Evolutionary conservation across 164 flowering plant species (phyloP).

Genomic region (Euptelea pleiosperma): DNA sequence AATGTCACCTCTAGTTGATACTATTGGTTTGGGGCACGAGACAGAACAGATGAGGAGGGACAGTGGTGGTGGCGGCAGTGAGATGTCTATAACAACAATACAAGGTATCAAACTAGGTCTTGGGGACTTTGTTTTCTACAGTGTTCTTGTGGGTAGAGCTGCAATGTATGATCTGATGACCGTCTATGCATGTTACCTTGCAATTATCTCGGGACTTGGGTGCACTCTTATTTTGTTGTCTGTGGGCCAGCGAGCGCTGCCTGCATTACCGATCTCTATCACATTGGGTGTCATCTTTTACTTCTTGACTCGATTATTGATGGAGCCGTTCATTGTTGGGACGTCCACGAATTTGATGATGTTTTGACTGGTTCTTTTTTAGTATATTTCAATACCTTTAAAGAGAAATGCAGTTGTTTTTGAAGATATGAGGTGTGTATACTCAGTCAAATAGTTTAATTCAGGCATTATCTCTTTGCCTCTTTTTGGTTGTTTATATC

Average conservation of each 20-base stretch:
- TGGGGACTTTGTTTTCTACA: constrained; percentile 90
- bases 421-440: constrained; percentile 5
- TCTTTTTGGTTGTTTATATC: no score
- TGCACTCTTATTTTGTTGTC: constrained; percentile 86
- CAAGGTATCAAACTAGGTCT: constrained; percentile 86
- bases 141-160: constrained; percentile 96
- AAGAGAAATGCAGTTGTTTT: neutral
- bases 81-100: constrained; percentile 4
- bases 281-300: constrained; percentile 72
- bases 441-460: neutral
- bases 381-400: neutral
- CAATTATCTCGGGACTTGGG: constrained; percentile 86
- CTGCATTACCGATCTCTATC: constrained; percentile 93
- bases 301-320: constrained; percentile 80
- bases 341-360: constrained; percentile 71
- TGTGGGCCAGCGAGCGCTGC: constrained; percentile 70
- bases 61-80: constrained; percentile 12
- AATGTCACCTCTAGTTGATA: constrained; percentile 55
- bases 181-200: constrained; percentile 95
- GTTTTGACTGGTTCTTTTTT: constrained; percentile 40
- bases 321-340: constrained; percentile 95
- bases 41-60: constrained; percentile 18
- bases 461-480: neutral
- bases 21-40: constrained; percentile 21
- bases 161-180: constrained; percentile 98